These are phyloP conservation scores for Leptomonas seymouri DNA, from an alignment of 208 protist species.

Conservation along the genomic window DNA sequence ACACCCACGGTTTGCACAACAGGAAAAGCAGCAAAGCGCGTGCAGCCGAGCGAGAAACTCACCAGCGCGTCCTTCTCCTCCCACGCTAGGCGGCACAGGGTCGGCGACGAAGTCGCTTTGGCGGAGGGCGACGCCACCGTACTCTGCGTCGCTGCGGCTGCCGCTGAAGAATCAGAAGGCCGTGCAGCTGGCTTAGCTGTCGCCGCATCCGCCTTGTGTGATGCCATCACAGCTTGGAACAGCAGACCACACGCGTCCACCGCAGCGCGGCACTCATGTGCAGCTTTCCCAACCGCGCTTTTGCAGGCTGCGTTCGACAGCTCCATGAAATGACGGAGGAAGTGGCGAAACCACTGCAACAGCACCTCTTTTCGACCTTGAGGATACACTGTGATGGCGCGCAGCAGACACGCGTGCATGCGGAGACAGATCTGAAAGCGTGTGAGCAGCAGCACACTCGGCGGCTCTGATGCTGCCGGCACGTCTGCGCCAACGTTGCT, in stretches of 20 bases:
- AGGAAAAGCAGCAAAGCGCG: conserved; percentile 48
- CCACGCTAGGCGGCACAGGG: conserved; percentile 22
- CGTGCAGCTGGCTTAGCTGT: background rate
- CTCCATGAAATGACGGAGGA: conserved; percentile 52
- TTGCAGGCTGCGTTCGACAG: conserved; percentile 54
- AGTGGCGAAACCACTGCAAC: conserved; percentile 41
- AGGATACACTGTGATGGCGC: conserved; percentile 14
- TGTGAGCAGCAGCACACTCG: conserved; percentile 21
- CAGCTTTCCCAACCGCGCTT: conserved; percentile 7
- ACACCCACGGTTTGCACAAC: conserved; percentile 65
- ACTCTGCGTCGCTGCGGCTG: too few relatives aligned
- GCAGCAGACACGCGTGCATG: conserved; percentile 29
- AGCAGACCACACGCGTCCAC: conserved; percentile 57
- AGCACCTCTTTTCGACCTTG: conserved; percentile 7
- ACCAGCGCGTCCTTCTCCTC: conserved; percentile 54
- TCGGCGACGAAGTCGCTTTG: conserved; percentile 11
- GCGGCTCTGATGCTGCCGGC: background rate
- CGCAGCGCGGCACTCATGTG: conserved; percentile 38
- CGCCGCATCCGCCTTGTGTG: conserved; percentile 17
- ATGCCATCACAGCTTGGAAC: conserved; percentile 60
- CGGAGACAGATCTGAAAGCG: conserved; percentile 32
- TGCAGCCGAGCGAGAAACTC: conserved; percentile 66
- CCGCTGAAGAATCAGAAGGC: background rate
- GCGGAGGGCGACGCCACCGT: background rate
- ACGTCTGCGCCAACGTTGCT: background rate